Conservation (phyloP, 2,329 filamentous ascomycete genomes). For the Pseudogymnoascus sp. region DNA sequence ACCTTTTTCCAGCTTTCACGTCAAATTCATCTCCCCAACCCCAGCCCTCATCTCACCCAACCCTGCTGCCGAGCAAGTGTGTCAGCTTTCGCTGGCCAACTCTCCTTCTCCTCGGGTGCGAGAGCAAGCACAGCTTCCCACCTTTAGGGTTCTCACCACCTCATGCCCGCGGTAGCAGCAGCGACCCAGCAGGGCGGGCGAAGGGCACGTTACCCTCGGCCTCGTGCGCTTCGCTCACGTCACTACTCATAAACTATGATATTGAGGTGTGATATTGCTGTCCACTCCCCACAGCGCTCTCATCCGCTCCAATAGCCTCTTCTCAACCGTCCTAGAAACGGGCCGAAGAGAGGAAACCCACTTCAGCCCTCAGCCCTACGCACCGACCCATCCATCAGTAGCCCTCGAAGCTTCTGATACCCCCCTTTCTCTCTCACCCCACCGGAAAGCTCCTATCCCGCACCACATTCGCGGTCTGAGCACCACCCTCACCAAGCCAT, state of each 20-base stretch:
- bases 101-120: background rate
- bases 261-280: background rate
- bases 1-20: background rate
- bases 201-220: background rate
- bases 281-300: background rate
- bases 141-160: background rate
- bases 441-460: background rate
- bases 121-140: background rate
- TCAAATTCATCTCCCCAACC: slow-evolving; percentile 2
- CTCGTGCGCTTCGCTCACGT: no score
- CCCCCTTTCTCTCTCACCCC: background rate
- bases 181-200: background rate
- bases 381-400: background rate
- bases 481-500: no score
- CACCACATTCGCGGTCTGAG: no score
- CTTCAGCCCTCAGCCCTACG: background rate
- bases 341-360: background rate
- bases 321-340: background rate
- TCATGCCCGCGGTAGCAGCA: background rate
- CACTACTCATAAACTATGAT: no score
- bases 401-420: background rate
- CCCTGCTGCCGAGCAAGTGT: background rate
- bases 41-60: background rate
- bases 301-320: background rate
- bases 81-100: background rate